A percentile compares a stretch with the other conserved stretches of the same genome.
These are phyloP conservation scores for Exophiala mesophila DNA, from an alignment of 2,329 filamentous ascomycete genomes.

Conservation along the genomic window DNA sequence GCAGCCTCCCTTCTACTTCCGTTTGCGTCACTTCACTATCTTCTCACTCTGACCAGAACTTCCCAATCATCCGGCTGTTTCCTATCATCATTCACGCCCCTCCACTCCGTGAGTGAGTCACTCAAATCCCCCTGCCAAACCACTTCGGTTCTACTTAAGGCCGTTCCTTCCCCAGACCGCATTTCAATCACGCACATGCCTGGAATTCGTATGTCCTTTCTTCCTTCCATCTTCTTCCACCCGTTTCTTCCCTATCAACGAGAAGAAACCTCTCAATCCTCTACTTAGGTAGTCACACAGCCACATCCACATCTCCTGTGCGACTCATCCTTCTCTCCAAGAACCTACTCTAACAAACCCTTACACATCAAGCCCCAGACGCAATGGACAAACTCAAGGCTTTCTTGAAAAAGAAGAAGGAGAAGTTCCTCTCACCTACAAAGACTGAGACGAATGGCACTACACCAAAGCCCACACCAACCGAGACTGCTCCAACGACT, in stretches of 20 bases:
- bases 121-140: slow-evolving; percentile 5
- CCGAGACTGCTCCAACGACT: slow-evolving; percentile 17
- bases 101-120: no score
- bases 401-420: slow-evolving; percentile 25
- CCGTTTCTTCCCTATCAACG: slow-evolving; percentile 4
- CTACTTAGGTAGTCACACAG: background rate
- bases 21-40: background rate
- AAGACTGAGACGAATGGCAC: slow-evolving; percentile 16
- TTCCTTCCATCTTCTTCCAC: slow-evolving; percentile 2
- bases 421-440: slow-evolving; percentile 15
- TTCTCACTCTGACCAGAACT: no score
- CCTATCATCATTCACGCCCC: slow-evolving; percentile 1
- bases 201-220: slow-evolving; percentile 24
- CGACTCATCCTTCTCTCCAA: slow-evolving; percentile 1
- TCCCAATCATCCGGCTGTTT: background rate
- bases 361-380: slow-evolving; percentile 17
- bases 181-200: slow-evolving; percentile 18
- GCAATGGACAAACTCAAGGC: slow-evolving; percentile 28
- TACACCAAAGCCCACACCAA: slow-evolving; percentile 18
- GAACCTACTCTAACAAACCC: slow-evolving; percentile 3
- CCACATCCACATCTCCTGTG: background rate
- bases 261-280: background rate
- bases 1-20: no score
- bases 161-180: slow-evolving; percentile 8
- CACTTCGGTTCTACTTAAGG: slow-evolving; percentile 15